Conservation (phyloP, 2,329 filamentous ascomycete genomes). For the Exserohilum rostratum region DNA sequence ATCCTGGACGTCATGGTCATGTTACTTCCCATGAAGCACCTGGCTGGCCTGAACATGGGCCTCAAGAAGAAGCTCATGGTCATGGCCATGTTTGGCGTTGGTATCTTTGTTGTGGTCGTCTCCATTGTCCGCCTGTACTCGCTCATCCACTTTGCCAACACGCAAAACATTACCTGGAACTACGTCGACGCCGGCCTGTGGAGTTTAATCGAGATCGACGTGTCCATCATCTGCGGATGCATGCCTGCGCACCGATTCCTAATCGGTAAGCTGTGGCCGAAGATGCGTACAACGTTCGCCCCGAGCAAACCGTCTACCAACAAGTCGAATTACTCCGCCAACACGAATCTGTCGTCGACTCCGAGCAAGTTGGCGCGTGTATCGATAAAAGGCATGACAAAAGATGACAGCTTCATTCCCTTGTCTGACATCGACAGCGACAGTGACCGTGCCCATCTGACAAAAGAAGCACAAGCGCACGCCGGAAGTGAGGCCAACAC, state of each 20-base stretch:
- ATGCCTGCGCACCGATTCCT: conserved; percentile 43
- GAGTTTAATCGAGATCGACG: conserved; percentile 47
- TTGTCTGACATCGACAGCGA: conserved; percentile 27
- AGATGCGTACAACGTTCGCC: conserved; percentile 17
- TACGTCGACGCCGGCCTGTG: conserved; percentile 50
- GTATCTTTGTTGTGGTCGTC: conserved; percentile 50
- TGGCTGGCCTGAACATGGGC: conserved; percentile 39
- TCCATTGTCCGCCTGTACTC: conserved; percentile 51
- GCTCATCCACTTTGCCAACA: conserved; percentile 51
- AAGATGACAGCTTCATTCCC: conserved; percentile 27
- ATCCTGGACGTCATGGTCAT: conserved; percentile 35
- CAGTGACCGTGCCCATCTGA: conserved; percentile 7
- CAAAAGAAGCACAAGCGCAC: not conserved
- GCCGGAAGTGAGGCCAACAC: conserved; percentile 5
- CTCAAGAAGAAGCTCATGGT: conserved; percentile 44
- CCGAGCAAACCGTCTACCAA: conserved; percentile 11
- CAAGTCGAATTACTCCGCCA: conserved; percentile 3
- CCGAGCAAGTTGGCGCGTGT: conserved; percentile 9
- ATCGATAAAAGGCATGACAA: conserved; percentile 24
- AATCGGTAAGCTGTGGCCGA: conserved; percentile 22
- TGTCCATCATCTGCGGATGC: conserved; percentile 49
- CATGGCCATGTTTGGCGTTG: conserved; percentile 47
- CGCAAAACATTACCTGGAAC: conserved; percentile 49
- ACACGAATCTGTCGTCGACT: not conserved
- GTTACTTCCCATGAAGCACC: conserved; percentile 40